phyloP scores from a whole-genome alignment of 2,329 filamentous ascomycete genomes.

The Alternaria brassicae region DNA sequence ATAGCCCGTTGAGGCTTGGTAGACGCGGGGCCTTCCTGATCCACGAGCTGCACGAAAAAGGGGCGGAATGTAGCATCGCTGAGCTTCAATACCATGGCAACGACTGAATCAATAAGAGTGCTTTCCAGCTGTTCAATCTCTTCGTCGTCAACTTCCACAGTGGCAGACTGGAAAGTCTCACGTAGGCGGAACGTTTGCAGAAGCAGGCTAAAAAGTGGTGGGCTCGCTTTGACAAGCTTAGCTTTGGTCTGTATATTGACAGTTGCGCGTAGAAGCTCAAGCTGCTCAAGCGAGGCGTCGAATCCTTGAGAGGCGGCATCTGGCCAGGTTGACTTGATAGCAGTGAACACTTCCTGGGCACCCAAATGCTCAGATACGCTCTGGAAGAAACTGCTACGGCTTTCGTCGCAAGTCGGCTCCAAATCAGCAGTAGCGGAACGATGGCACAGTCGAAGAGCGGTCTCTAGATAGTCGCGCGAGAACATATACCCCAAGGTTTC shows the following conservation, averaged over 20 bases:
- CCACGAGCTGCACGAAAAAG: constrained; percentile 83
- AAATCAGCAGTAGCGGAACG: constrained; percentile 70
- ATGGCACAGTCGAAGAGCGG: constrained; percentile 74
- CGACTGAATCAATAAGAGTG: constrained; percentile 70
- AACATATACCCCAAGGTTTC: constrained; percentile 91
- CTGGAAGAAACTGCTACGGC: constrained; percentile 72
- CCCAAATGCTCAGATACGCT: constrained; percentile 80
- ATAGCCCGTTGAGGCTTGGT: constrained; percentile 62
- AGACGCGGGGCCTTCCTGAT: constrained; percentile 65
- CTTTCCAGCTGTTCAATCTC: constrained; percentile 68
- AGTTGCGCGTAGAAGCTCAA: constrained; percentile 72
- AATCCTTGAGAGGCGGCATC: constrained; percentile 68
- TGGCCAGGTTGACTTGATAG: constrained; percentile 75
- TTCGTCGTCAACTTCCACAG: constrained; percentile 56
- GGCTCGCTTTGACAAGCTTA: constrained; percentile 76
- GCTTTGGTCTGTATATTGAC: constrained; percentile 82
- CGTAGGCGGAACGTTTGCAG: constrained; percentile 70
- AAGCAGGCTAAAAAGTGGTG: constrained; percentile 69
- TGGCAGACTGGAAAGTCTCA: constrained; percentile 46
- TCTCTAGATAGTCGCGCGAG: constrained; percentile 74
- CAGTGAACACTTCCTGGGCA: constrained; percentile 75
- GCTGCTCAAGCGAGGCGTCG: constrained; percentile 65
- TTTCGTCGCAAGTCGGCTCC: constrained; percentile 68
- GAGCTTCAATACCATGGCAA: constrained; percentile 95
- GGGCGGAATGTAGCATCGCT: constrained; percentile 94